Evolutionary conservation across 2,329 filamentous ascomycete genomes (phyloP).

Genomic region (Apiospora malaysiana): DNA sequence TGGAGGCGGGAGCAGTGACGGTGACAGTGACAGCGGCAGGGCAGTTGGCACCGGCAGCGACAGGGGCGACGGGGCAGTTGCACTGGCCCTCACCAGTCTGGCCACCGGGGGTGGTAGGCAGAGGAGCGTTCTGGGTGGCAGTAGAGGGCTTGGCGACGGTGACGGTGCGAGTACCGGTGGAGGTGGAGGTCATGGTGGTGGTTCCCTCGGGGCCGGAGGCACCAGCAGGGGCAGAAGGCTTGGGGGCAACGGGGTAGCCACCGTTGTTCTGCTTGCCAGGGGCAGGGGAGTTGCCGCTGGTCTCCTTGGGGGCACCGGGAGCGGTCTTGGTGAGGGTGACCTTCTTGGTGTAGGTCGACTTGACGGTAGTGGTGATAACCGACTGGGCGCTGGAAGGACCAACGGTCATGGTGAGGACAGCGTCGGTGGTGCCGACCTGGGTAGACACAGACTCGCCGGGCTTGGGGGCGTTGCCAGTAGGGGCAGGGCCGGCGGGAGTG

Average conservation of each 20-base stretch:
- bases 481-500: conserved; percentile 27
- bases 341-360: conserved; percentile 37
- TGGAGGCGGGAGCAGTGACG: conserved; percentile 36
- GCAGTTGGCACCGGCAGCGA: no score
- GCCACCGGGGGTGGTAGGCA: conserved; percentile 22
- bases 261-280: not conserved
- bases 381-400: conserved; percentile 37
- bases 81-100: conserved; percentile 10
- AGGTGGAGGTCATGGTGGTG: conserved; percentile 39
- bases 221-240: conserved; percentile 24
- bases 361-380: conserved; percentile 37
- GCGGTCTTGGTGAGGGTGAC: conserved; percentile 35
- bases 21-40: conserved; percentile 34
- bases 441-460: conserved; percentile 18
- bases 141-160: conserved; percentile 31
- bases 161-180: conserved; percentile 40
- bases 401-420: conserved; percentile 36
- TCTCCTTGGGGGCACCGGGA: conserved; percentile 23
- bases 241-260: conserved; percentile 13
- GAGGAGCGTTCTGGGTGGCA: conserved; percentile 22
- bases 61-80: conserved; percentile 27
- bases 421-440: conserved; percentile 27
- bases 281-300: conserved; percentile 13
- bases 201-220: conserved; percentile 30
- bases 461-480: conserved; percentile 21